phyloP scores from a whole-genome alignment of 768 basidiomycete genomes.

The Pisolithus tinctorius region DNA sequence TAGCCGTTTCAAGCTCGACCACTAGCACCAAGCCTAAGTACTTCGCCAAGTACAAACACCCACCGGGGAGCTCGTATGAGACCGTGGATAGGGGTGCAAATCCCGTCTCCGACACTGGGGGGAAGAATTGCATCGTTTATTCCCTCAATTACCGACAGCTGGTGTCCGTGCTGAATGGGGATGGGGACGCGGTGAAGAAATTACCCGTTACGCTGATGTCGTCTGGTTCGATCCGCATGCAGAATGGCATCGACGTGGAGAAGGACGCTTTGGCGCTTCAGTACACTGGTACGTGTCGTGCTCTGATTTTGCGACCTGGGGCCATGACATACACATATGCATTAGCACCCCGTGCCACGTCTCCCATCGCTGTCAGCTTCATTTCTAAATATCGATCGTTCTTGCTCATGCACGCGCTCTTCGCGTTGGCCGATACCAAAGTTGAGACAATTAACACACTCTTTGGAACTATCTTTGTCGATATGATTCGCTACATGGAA shows the following conservation, averaged over 20 bases:
- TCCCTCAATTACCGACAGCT: slow-evolving; percentile 10
- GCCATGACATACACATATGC: background rate
- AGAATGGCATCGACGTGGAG: slow-evolving; percentile 9
- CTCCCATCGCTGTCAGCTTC: slow-evolving; percentile 15
- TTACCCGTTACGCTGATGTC: slow-evolving; percentile 10
- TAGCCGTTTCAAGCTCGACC: slow-evolving; percentile 15
- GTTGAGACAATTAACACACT: slow-evolving; percentile 13
- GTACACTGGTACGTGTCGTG: slow-evolving; percentile 1
- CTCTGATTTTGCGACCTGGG: background rate
- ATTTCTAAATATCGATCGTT: slow-evolving; percentile 14
- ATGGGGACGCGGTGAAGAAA: background rate
- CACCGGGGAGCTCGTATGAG: slow-evolving; percentile 3
- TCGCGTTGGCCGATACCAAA: slow-evolving; percentile 12
- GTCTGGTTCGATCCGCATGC: slow-evolving; percentile 14
- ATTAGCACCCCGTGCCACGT: slow-evolving; percentile 13
- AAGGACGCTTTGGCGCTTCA: slow-evolving; percentile 9
- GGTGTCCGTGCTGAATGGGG: slow-evolving; percentile 5
- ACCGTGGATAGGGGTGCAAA: slow-evolving; percentile 12
- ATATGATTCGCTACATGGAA: slow-evolving; percentile 16
- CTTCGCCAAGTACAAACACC: slow-evolving; percentile 15
- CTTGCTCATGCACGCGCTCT: slow-evolving; percentile 16
- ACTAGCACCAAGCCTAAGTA: slow-evolving; percentile 12
- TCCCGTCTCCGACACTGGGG: slow-evolving; percentile 7
- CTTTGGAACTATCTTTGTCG: slow-evolving; percentile 14
- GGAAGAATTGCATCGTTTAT: slow-evolving; percentile 17